These are phyloP conservation scores for Tolypocladium cylindrosporum DNA, from an alignment of 2,329 filamentous ascomycete species.

Conservation along the genomic window DNA sequence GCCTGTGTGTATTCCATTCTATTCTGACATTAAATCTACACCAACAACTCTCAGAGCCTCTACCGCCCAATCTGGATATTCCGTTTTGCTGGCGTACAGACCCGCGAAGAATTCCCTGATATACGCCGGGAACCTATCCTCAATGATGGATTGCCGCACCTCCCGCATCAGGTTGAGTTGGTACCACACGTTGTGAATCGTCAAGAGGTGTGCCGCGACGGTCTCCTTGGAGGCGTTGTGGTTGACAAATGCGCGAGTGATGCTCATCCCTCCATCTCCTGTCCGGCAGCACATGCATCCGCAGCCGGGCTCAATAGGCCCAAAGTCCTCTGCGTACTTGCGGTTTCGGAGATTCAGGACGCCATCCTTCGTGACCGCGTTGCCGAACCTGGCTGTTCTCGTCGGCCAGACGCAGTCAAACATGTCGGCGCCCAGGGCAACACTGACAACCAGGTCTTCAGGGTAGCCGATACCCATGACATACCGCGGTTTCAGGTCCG, in stretches of 20 bases:
- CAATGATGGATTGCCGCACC: constrained; percentile 67
- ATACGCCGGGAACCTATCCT: constrained; percentile 71
- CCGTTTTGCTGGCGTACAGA: constrained; percentile 52
- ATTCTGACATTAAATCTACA: constrained; percentile 44
- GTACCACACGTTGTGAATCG: constrained; percentile 94
- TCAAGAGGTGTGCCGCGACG: constrained; percentile 72
- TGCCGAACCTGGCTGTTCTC: constrained; percentile 89
- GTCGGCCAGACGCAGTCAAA: constrained; percentile 99
- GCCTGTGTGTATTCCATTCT: neutral
- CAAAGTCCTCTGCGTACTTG: constrained; percentile 68
- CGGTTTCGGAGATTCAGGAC: constrained; percentile 77
- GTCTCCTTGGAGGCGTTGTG: constrained; percentile 94
- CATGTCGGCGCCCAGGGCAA: constrained; percentile 95
- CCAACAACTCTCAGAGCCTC: constrained; percentile 69
- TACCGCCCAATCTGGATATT: constrained; percentile 77
- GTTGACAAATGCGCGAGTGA: constrained; percentile 83
- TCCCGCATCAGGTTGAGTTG: constrained; percentile 74
- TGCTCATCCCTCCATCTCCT: constrained; percentile 61
- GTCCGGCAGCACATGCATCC: constrained; percentile 66
- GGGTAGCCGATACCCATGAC: constrained; percentile 99
- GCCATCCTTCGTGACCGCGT: constrained; percentile 74
- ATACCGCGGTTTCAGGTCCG: constrained; percentile 89
- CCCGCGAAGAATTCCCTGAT: constrained; percentile 67
- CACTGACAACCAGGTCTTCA: constrained; percentile 86
- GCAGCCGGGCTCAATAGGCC: constrained; percentile 74